phyloP scores from a whole-genome alignment of 495 filamentous ascomycete species.

The Hyaloscypha variabilis region DNA sequence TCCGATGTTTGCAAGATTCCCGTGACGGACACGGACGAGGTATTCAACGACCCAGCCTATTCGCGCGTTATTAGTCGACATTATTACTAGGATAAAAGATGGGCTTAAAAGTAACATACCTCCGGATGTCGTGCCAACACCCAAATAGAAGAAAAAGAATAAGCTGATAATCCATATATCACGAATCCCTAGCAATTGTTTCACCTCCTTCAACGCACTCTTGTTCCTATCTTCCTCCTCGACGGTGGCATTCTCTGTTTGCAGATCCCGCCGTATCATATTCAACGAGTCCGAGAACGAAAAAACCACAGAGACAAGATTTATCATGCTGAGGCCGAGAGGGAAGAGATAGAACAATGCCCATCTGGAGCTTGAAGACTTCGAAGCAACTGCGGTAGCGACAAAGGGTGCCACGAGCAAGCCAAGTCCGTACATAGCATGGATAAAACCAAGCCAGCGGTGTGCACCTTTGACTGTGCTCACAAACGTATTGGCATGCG shows the following conservation, averaged over 20 bases:
- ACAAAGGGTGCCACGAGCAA: constrained; percentile 53
- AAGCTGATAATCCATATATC: constrained; percentile 50
- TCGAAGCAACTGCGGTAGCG: constrained; percentile 41
- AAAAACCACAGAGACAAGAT: constrained; percentile 38
- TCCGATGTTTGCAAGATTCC: constrained; percentile 60
- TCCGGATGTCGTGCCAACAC: constrained; percentile 45
- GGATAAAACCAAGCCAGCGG: constrained; percentile 58
- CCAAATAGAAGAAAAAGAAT: constrained; percentile 55
- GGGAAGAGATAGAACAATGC: constrained; percentile 47
- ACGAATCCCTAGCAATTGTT: constrained; percentile 32
- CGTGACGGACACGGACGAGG: constrained; percentile 65
- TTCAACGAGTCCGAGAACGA: constrained; percentile 38
- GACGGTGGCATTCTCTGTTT: no score
- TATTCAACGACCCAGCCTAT: constrained; percentile 69
- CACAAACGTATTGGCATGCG: constrained; percentile 55
- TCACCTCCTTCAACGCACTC: constrained; percentile 33
- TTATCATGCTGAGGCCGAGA: constrained; percentile 42
- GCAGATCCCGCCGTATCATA: neutral
- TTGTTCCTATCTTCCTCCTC: no score
- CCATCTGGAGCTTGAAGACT: constrained; percentile 39
- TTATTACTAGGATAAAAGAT: no score
- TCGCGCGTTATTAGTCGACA: no score
- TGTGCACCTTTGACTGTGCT: constrained; percentile 48
- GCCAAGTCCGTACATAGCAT: constrained; percentile 57
- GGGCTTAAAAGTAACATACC: constrained; percentile 30